phyloP scores from a whole-genome alignment of 2,329 filamentous ascomycete genomes.

The Calonectria crousiana region DNA sequence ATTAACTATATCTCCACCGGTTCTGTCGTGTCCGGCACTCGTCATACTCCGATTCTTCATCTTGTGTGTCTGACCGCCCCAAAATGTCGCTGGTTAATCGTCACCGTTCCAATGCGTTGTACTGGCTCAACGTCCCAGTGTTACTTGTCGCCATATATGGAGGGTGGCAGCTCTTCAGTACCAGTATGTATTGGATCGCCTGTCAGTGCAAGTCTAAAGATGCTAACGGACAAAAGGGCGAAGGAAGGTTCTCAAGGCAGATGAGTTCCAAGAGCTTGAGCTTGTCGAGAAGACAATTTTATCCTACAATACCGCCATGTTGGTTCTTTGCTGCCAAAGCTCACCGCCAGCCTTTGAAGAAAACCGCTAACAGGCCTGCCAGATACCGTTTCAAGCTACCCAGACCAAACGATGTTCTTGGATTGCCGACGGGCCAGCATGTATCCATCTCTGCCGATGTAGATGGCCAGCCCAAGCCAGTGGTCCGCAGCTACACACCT shows the following conservation, averaged over 20 bases:
- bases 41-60: background rate
- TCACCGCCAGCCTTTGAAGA: background rate
- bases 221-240: background rate
- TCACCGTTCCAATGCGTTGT: background rate
- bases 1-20: background rate
- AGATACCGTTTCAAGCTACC: constrained; percentile 94
- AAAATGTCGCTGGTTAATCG: background rate
- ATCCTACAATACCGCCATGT: constrained; percentile 95
- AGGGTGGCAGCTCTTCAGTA: background rate
- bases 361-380: background rate
- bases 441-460: constrained; percentile 90
- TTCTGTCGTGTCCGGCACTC: background rate
- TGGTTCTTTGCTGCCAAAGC: constrained; percentile 35
- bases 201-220: background rate
- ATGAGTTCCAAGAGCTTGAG: constrained; percentile 88
- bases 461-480: constrained; percentile 80
- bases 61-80: background rate
- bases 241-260: constrained; percentile 68
- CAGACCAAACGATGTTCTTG: constrained; percentile 80
- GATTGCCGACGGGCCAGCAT: constrained; percentile 96
- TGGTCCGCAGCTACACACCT: constrained; percentile 90
- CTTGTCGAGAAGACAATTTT: constrained; percentile 93
- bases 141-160: background rate
- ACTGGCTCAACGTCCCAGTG: background rate
- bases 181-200: background rate